Percentiles rank a stretch among this genome's conserved stretches.
phyloP scores from a whole-genome alignment of 805 yeast species.

The Metschnikowia orientalis region DNA sequence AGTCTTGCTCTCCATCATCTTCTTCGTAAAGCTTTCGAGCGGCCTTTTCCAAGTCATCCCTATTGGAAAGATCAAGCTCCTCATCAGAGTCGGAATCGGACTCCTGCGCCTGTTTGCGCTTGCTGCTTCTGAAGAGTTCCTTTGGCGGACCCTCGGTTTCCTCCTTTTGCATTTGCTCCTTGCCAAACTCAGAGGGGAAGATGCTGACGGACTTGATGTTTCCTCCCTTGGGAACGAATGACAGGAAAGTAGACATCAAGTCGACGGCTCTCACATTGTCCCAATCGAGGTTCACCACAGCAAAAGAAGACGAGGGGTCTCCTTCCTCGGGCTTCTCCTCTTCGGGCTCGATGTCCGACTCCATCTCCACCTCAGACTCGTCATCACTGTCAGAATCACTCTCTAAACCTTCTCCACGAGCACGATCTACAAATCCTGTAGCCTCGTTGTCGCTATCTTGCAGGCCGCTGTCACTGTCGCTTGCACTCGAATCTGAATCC shows the following conservation, averaged over 20 bases:
- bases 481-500: no score
- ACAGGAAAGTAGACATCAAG: slow-evolving; percentile 79
- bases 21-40: slow-evolving; percentile 74
- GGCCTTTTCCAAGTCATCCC: slow-evolving; percentile 50
- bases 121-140: slow-evolving; percentile 61
- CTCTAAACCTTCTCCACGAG: slow-evolving; percentile 61
- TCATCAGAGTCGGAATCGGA: slow-evolving; percentile 32
- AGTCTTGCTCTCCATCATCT: slow-evolving; percentile 77
- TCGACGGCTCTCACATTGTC: slow-evolving; percentile 87
- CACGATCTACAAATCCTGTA: slow-evolving; percentile 44
- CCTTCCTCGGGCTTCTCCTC: slow-evolving; percentile 71
- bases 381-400: slow-evolving; percentile 38
- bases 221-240: slow-evolving; percentile 79
- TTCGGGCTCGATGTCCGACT: slow-evolving; percentile 53
- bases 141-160: slow-evolving; percentile 90
- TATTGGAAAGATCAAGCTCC: slow-evolving; percentile 44
- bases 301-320: slow-evolving; percentile 76
- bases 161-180: slow-evolving; percentile 84
- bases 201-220: slow-evolving; percentile 63
- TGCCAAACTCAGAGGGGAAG: slow-evolving; percentile 90
- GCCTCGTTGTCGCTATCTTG: slow-evolving; percentile 12
- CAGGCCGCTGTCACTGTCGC: not conserved
- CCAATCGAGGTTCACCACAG: slow-evolving; percentile 97
- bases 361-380: slow-evolving; percentile 41
- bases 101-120: slow-evolving; percentile 27